Percentiles rank a stretch among this genome's conserved stretches.
phyloP scores from a whole-genome alignment of 345 rosid species.

The Acer yangbiense region DNA sequence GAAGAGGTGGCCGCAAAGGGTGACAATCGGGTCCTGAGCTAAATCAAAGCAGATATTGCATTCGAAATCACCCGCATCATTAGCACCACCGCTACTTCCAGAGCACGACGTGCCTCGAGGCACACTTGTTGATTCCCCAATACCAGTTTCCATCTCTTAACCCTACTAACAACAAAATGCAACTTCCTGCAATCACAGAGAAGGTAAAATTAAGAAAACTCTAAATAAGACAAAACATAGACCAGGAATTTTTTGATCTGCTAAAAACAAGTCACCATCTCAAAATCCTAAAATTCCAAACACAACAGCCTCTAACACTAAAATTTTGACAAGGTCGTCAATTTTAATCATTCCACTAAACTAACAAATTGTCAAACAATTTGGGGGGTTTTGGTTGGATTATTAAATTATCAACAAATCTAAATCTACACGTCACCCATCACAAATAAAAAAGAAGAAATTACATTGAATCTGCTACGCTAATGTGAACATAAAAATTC shows the following conservation, averaged over 20 bases:
- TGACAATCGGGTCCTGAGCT: conserved; percentile 87
- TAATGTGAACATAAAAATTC: neutral
- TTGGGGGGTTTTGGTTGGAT: neutral
- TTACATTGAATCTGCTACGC: neutral
- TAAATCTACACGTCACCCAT: neutral
- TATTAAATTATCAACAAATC: neutral
- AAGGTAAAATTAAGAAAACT: neutral
- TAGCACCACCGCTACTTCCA: conserved; percentile 31
- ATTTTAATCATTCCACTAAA: neutral
- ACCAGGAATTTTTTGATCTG: neutral
- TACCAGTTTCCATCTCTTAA: conserved; percentile 50
- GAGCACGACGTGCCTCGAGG: conserved; percentile 39
- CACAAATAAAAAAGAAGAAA: neutral
- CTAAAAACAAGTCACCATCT: neutral
- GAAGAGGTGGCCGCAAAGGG: conserved; percentile 89
- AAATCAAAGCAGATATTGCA: conserved; percentile 95
- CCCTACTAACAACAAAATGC: conserved; percentile 5
- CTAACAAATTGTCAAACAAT: neutral
- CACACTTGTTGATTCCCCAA: conserved; percentile 51
- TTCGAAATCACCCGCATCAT: conserved; percentile 79
- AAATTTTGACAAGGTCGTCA: neutral
- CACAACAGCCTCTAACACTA: neutral
- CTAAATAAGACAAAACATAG: neutral
- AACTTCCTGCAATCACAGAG: conserved; percentile 5
- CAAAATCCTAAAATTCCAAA: neutral